These are phyloP conservation scores for Penicillium coffeae DNA, from an alignment of 495 filamentous ascomycete genomes.

Conservation along the genomic window DNA sequence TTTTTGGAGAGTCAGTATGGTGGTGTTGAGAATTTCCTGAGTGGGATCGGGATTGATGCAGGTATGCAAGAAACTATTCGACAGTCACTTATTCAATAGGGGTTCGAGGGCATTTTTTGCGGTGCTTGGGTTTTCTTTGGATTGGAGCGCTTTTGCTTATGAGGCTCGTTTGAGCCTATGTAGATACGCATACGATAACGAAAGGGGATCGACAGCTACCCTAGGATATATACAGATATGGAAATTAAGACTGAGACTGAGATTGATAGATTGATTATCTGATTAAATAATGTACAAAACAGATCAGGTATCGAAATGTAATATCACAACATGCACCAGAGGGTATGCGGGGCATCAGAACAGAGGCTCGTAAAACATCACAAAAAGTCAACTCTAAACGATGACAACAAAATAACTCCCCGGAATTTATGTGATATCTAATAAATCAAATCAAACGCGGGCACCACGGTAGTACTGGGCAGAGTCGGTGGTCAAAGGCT, in stretches of 20 bases:
- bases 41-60: conserved; percentile 50
- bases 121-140: neutral
- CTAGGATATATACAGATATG: neutral
- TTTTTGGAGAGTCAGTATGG: conserved; percentile 57
- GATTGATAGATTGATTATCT: neutral
- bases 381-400: neutral
- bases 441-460: conserved; percentile 5
- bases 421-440: neutral
- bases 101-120: neutral
- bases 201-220: neutral
- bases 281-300: too few relatives aligned
- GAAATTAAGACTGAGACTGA: neutral
- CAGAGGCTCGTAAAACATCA: neutral
- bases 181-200: conserved; percentile 17
- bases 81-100: conserved; percentile 12
- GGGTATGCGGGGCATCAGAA: too few relatives aligned
- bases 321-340: too few relatives aligned
- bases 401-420: neutral
- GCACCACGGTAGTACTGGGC: conserved; percentile 15
- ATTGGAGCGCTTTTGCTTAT: conserved; percentile 3
- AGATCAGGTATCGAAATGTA: too few relatives aligned
- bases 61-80: conserved; percentile 34
- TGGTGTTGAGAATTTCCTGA: conserved; percentile 59
- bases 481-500: conserved; percentile 39
- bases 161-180: conserved; percentile 13